phyloP scores from a whole-genome alignment of 1,139 yeast species.

The Yamadazyma epiphylla region DNA sequence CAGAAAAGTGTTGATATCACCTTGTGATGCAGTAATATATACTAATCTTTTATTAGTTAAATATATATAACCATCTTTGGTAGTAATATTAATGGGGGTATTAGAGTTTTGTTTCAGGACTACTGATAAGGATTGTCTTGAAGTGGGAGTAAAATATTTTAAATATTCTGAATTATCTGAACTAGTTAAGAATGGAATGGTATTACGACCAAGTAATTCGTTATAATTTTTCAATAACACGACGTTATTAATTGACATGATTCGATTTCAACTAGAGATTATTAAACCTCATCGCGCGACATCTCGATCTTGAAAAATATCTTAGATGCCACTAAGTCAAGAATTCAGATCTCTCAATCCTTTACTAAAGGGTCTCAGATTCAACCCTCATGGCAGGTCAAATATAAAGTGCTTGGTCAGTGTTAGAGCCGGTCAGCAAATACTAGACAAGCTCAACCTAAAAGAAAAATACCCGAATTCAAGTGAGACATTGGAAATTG shows the following conservation, averaged over 20 bases:
- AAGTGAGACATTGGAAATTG: slow-evolving; percentile 43
- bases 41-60: slow-evolving; percentile 35
- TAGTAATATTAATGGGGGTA: slow-evolving; percentile 18
- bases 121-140: slow-evolving; percentile 17
- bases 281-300: too few relatives aligned
- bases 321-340: not conserved
- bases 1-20: slow-evolving; percentile 36
- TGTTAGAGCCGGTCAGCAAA: slow-evolving; percentile 28
- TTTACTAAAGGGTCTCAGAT: slow-evolving; percentile 14
- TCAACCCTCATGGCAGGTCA: slow-evolving; percentile 14
- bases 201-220: slow-evolving; percentile 12
- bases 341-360: slow-evolving; percentile 29
- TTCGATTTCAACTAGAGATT: too few relatives aligned
- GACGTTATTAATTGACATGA: slow-evolving; percentile 33
- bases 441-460: slow-evolving; percentile 43
- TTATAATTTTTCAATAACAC: slow-evolving; percentile 19
- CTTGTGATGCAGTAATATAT: slow-evolving; percentile 34
- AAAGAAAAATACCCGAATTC: slow-evolving; percentile 37
- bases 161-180: too few relatives aligned
- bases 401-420: slow-evolving; percentile 15
- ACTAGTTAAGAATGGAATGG: slow-evolving; percentile 21
- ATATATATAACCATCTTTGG: slow-evolving; percentile 33
- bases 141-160: too few relatives aligned
- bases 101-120: slow-evolving; percentile 11
- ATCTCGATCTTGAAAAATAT: too few relatives aligned